Evolutionary conservation across 495 filamentous ascomycete species (phyloP), one percentile per base, ranked within the genome.

Genomic region (Hypoxylon crocopeplum): DNA sequence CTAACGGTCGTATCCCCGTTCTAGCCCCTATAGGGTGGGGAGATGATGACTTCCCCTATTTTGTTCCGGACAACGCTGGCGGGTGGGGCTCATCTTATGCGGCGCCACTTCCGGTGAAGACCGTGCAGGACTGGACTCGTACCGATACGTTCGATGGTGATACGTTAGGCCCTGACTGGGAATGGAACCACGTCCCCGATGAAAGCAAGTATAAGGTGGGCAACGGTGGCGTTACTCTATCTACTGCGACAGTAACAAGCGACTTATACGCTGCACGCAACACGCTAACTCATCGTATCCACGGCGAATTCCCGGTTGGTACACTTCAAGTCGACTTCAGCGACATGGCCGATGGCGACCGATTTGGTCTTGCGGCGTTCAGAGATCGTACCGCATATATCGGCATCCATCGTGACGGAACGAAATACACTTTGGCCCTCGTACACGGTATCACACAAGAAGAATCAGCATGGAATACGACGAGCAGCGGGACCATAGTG

Each of bases 181-280:
- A 86, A 59, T 87, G 84, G 83, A 87, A 87, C 60, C 82, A 85
- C 36, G 84, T 85, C 49, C 83, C 83, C 0, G 80, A 85, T 30
- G 67, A 67, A 24, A 62, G 55, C 11, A 75, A 70, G 41, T 78
- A 48, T 17, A 33, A 32, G 10, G 25, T 52, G 5, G 30, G 34
- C 8, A 21, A 45, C 20, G 58, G 59, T 2, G 71, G 72, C 1
- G 45, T 86, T 5, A 72, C 68, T 2, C 66, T 87, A n/a, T 52
- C 57, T 13, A 80, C 82, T 1, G 80, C 77, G 7, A 77, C 76
- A 1, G 73, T 84, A 2, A 86, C 82, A 6, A 67, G 66, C 32
- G 79, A 84, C 46, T 48, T 86, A 13, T 84, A 77, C 57, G 52
- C 63, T 0, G 84, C 83, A 5, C 70, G 75, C 37, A 86, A 87